These are phyloP conservation scores for Pythium graminicola DNA, from an alignment of 352 stramenopile species.

Conservation along the genomic window DNA sequence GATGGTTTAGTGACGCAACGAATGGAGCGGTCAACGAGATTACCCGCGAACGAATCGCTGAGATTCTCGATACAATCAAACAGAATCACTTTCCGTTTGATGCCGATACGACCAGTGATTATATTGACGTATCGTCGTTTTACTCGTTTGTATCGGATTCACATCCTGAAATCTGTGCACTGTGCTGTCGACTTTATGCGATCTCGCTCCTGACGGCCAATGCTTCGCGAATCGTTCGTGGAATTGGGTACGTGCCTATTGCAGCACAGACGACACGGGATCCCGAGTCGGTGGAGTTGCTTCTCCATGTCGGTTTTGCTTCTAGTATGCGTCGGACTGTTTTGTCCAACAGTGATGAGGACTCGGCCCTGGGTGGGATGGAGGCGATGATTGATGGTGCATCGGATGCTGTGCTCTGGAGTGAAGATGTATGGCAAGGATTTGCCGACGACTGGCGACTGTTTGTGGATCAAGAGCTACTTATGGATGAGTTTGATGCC, in stretches of 20 bases:
- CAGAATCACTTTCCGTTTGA: conserved; percentile 71
- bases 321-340: conserved; percentile 30
- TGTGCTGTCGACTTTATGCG: conserved; percentile 73
- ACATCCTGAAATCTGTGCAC: conserved; percentile 66
- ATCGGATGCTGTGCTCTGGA: conserved; percentile 45
- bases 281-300: conserved; percentile 41
- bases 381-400: conserved; percentile 20
- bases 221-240: conserved; percentile 43
- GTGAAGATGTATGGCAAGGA: conserved; percentile 40
- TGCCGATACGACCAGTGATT: conserved; percentile 57
- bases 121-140: conserved; percentile 75
- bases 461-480: conserved; percentile 45
- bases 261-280: conserved; percentile 42
- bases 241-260: conserved; percentile 57
- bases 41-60: conserved; percentile 29
- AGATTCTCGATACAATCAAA: conserved; percentile 58
- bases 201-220: conserved; percentile 54
- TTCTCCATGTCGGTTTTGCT: conserved; percentile 68
- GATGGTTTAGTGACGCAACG: conserved; percentile 42
- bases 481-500: conserved; percentile 48
- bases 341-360: not conserved
- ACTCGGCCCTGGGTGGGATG: conserved; percentile 10
- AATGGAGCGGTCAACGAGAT: conserved; percentile 16
- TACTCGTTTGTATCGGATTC: conserved; percentile 82
- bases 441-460: conserved; percentile 56